Conservation (phyloP, 2,329 filamentous ascomycete genomes). For the Aspergillus sergii region DNA sequence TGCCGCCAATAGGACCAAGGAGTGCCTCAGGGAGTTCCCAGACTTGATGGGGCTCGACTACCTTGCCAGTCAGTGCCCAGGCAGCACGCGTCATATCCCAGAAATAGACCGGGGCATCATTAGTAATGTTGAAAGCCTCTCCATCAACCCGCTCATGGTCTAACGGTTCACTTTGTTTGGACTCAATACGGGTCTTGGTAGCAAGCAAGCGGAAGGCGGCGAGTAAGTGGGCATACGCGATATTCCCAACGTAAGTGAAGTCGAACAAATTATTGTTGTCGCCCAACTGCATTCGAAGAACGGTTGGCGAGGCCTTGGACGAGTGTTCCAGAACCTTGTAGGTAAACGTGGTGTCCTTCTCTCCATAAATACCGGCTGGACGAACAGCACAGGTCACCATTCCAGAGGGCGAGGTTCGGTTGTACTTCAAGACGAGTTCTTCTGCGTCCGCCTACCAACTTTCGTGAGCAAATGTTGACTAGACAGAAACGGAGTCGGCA, state of each 20-base stretch:
- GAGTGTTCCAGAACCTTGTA: slow-evolving; percentile 74
- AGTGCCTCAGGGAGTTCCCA: slow-evolving; percentile 45
- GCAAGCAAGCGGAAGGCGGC: slow-evolving; percentile 73
- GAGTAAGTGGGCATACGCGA: slow-evolving; percentile 79
- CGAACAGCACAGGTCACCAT: slow-evolving; percentile 81
- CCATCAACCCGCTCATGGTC: slow-evolving; percentile 77
- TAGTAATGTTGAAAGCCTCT: slow-evolving; percentile 87
- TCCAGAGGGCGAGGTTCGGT: slow-evolving; percentile 58
- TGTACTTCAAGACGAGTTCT: slow-evolving; percentile 74
- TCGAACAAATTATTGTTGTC: slow-evolving; percentile 71
- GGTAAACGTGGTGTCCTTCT: slow-evolving; percentile 78
- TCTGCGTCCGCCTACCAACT: slow-evolving; percentile 71
- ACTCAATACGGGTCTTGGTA: slow-evolving; percentile 51
- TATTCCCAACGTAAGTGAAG: slow-evolving; percentile 70
- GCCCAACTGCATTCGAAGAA: slow-evolving; percentile 80
- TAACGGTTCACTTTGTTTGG: slow-evolving; percentile 60
- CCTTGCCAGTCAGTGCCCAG: slow-evolving; percentile 61
- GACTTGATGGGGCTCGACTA: slow-evolving; percentile 46
- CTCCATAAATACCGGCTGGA: slow-evolving; percentile 87
- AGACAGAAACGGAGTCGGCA: neutral
- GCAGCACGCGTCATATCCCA: slow-evolving; percentile 84
- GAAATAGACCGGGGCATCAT: slow-evolving; percentile 85
- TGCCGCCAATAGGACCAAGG: slow-evolving; percentile 42
- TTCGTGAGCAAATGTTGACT: neutral
- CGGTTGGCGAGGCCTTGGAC: slow-evolving; percentile 56